Evolutionary conservation across 306 rosid species (phyloP), one percentile per base, ranked within the genome.

Genomic region (Nissolia schottii): DNA sequence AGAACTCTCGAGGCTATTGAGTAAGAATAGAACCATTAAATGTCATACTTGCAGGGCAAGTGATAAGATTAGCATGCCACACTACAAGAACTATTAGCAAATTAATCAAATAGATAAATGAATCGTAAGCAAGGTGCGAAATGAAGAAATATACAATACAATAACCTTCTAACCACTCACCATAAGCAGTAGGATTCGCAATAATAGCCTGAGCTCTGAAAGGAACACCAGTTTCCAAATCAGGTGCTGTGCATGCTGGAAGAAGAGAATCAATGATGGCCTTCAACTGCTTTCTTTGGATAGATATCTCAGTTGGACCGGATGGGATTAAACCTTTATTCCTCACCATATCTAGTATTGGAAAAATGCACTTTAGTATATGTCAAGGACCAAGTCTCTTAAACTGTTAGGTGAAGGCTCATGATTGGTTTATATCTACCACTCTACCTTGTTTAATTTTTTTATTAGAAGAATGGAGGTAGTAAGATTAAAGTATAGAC

Each of bases 161-260:
- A 40, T 75, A 16, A 22, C 12, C 67, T 62, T 74, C 41, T 32
- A 62, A 63, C 68, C 53, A 79, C 87, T 83, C 83, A 89, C 97
- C 97, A 76, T 76, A 92, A 19, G 92, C 92, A 57, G 96, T 87
- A 80, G 96, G 90, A 51, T 92, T 92, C 56, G 94, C 92, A 83
- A 92, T 89, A 74, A 92, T 92, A 51, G 97, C 96, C 82, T 92
- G 96, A 58, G 94, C 93, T 77, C 84, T 84, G 74, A 92, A 92
- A 43, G 94, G 88, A 32, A 40, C 50, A 9, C 89, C 87, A 25
- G 90, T 92, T 78, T 92, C 97, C 55, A 76, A 68, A 81, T 89
- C 96, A 67, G 97, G 92, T 80, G 81, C 93, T 3, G 87, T 92
- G 80, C 97, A 92, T 24, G 97, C 97, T 29, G 97, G 97, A 77